Evolutionary conservation across 192 early-diverging fungal genomes (phyloP), one percentile per base, ranked within the genome.

Genomic region (Helicostylum pulchrum): DNA sequence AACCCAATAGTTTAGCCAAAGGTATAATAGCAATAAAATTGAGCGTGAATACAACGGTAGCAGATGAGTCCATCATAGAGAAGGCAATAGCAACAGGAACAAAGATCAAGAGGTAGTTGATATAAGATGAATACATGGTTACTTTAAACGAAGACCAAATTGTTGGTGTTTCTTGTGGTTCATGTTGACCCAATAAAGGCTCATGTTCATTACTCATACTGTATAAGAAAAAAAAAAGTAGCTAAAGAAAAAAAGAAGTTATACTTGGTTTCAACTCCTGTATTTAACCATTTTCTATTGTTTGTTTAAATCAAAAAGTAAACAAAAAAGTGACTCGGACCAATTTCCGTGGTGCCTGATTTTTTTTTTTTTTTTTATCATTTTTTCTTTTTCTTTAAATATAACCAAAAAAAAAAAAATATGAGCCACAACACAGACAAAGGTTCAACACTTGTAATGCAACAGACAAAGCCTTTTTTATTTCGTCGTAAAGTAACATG

Each of bases 11-110:
- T 70, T 96, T 94, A 32, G 96, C 95, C 45, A 98, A 75, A 26
- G 94, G 92, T 31, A 98, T 75, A 54, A 97, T 92, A 10, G 92
- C 95, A 19, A 93, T 81, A 53, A 98, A 94, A 82, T 97, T 98
- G 32, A 94, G 78, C 14, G 81, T 53, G 63, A 98, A 98, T 2
- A 85, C 70, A 6, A 84, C 71, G 39, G 85, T 81, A 43, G 87
- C 82, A 6, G 77, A 70, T 84, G 91, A 92, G n/a, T 77, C 62
- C 26, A 64, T 32, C 2, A 21, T 8, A 39, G 75, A 78, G 47
- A 89, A 81, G 0, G 88, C 59, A 26, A 95, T 82, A 7, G 88
- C 95, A 12, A 98, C 77, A 3, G 94, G 94, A 2, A 93, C 80
- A 43, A 96, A 88, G 0, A 92, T 17, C 17, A 94, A 73, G 0